Base-by-base conservation (phyloP, 2,329 filamentous ascomycete species). In the Neurospora sp. region DNA sequence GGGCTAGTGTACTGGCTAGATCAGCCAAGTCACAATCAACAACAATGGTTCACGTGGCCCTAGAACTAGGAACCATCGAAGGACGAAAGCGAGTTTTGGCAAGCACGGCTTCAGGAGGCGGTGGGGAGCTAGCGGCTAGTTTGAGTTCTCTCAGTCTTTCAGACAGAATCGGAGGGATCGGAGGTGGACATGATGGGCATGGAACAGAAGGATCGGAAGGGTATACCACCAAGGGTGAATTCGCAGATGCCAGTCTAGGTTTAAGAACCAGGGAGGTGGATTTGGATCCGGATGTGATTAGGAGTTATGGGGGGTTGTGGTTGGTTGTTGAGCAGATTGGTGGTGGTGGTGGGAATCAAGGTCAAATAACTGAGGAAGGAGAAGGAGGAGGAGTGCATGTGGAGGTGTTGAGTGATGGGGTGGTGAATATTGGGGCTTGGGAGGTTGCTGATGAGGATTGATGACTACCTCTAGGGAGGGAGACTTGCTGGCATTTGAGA, bases 241-340 rank as follows among this genome's bases (percentile, higher is more conserved):
- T 93, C 76, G 87, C 87, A 66, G 92, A 96, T 79, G 85, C 85
- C 23, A 84, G 85, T 6, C 83, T 85, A 70, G 88, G 88, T 0
- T 84, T 96, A 36, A 85, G 92, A 67, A 91, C 91, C 1, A 83
- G 87, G 15, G 90, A 95, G 73, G 85, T 96, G 68, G 90, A 96
- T 79, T 80, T 97, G 58, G 88, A 89, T 66, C 91, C 92, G 0
- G 84, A 82, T n/a, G 80, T 86, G 73, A 81, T 83, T 70, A 80
- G 80, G 38, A 80, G 80, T 3, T 15, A 67, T 4, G 85, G 86
- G 23, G 89, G 89, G 19, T 78, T 93, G 70, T 96, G 91, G 91
- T 82, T 97, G 68, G 90, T 97, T 6, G 82, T 97, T 58, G 93
- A 97, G 80, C 86, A 91, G 73, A 86, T 95, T 76, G 91, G 75